Conservation (phyloP, 495 filamentous ascomycete genomes). For the Pseudomonodictys pantanalensis region DNA sequence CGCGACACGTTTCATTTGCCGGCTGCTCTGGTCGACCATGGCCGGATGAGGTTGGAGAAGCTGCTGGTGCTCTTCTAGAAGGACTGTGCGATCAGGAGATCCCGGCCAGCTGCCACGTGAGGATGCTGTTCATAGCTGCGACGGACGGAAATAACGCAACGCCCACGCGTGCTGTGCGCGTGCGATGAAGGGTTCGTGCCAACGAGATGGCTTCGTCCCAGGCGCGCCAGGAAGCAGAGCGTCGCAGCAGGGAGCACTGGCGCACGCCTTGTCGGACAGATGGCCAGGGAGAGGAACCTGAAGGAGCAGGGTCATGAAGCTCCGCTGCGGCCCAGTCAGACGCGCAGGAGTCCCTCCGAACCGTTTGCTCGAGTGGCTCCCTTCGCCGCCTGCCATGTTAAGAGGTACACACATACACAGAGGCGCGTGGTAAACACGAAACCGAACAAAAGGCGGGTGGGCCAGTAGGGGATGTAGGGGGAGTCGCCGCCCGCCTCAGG, state of each 20-base stretch:
- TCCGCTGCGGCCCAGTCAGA: constrained; percentile 11
- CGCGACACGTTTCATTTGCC: constrained; percentile 23
- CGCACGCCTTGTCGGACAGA: constrained; percentile 1
- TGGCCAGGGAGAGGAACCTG: background rate
- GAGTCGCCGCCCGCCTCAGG: background rate
- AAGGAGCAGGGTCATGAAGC: too few relatives aligned
- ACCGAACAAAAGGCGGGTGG: background rate
- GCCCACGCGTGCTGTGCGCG: background rate
- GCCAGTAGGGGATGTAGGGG: constrained; percentile 5
- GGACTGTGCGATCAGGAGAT: background rate
- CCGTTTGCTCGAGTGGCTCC: too few relatives aligned
- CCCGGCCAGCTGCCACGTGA: constrained; percentile 9
- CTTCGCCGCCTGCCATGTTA: background rate
- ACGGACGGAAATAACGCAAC: constrained; percentile 19
- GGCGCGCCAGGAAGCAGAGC: background rate
- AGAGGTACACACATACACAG: background rate
- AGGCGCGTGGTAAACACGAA: constrained; percentile 2
- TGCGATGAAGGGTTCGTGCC: background rate
- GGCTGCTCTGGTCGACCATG: background rate
- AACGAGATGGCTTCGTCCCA: background rate
- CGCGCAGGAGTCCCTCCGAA: constrained; percentile 2
- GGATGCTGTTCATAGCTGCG: constrained; percentile 4
- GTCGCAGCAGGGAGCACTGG: background rate
- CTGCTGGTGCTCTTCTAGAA: background rate
- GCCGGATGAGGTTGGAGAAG: background rate